phyloP scores from a whole-genome alignment of 768 basidiomycete species.

The Termitomyces sp. region DNA sequence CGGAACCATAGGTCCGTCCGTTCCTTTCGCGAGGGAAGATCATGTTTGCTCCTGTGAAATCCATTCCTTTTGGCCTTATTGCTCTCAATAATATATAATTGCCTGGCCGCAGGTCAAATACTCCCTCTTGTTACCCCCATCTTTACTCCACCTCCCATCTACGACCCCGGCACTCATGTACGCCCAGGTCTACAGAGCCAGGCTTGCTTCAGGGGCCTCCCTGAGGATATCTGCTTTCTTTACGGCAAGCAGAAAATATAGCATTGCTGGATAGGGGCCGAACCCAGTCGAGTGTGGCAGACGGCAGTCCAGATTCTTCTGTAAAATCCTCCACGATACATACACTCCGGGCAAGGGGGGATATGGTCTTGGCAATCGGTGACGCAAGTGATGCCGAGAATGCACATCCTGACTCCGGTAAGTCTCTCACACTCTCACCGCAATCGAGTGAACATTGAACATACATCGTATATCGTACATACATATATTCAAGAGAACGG shows the following conservation, averaged over 20 bases:
- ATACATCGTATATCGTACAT: too few species aligned
- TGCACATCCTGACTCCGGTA: too few species aligned
- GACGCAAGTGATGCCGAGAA: too few species aligned
- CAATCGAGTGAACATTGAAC: too few species aligned
- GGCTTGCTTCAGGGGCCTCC: conserved; percentile 12
- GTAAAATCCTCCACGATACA: too few species aligned
- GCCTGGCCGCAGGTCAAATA: background rate
- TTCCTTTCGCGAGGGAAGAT: conserved; percentile 12
- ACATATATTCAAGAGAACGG: too few species aligned
- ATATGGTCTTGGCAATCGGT: too few species aligned
- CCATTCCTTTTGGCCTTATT: background rate
- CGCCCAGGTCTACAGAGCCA: conserved; percentile 20
- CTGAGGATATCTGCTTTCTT: conserved; percentile 19
- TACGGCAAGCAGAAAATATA: conserved; percentile 26
- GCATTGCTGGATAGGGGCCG: too few species aligned
- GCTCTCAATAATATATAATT: conserved; percentile 1
- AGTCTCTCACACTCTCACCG: too few species aligned
- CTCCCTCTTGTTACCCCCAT: background rate
- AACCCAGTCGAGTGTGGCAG: too few species aligned
- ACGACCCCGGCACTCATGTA: conserved; percentile 9
- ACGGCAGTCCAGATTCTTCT: too few species aligned
- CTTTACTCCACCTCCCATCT: background rate
- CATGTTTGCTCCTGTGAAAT: conserved; percentile 11
- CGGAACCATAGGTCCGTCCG: conserved; percentile 11
- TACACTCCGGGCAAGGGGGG: too few species aligned